Base-by-base conservation (phyloP, 257 asterid genomes). In the Fraxinus quadrangulata region DNA sequence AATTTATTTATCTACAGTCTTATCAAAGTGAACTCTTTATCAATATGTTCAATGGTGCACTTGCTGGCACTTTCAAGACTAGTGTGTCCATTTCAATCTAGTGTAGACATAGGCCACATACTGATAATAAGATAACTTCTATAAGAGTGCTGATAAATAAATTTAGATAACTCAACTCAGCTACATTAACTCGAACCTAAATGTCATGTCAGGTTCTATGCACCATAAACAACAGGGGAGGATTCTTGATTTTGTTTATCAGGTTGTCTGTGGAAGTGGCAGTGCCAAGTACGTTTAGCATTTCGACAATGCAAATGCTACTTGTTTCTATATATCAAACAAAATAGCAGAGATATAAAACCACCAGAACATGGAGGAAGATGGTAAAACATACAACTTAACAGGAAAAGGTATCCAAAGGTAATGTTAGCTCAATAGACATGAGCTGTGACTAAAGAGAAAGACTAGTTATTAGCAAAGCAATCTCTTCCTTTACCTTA, bases 401-500 rank as follows among this genome's bases (percentile, higher is more conserved):
- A 40, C 37, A 26, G 21, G 37, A 36, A 75, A 33, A 21, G n/a
- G 17, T 49, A 61, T n/a, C 21, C 59, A 0, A 47, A 47, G 7
- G 59, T 47, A 14, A 47, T 47, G n/a, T 16, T 47, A 16, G 59
- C 59, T 47, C 19, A 47, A 47, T 47, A 1, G 6, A 47, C 21
- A 39, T 37, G 10, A 65, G 73, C 24, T 2, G 13, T 21, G 42
- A 28, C 17, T 24, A 13, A 39, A 6, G 23, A 31, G 70, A 34
- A 68, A 17, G 4, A 12, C 23, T 34, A 59, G 31, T 10, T 0
- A 37, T 24, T 10, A 80, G 72, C 6, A 19, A 45, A 78, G 33
- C 73, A 34, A 78, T 77, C 36, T 73, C 4, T 1, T 36, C 19
- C 17, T 42, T 17, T 79, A 87, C 86, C 89, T 80, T 78, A 71